Percentiles rank a stretch among this genome's conserved stretches.
Conservation (phyloP, 108 stramenopile genomes). For the Heterococcus sp. region DNA sequence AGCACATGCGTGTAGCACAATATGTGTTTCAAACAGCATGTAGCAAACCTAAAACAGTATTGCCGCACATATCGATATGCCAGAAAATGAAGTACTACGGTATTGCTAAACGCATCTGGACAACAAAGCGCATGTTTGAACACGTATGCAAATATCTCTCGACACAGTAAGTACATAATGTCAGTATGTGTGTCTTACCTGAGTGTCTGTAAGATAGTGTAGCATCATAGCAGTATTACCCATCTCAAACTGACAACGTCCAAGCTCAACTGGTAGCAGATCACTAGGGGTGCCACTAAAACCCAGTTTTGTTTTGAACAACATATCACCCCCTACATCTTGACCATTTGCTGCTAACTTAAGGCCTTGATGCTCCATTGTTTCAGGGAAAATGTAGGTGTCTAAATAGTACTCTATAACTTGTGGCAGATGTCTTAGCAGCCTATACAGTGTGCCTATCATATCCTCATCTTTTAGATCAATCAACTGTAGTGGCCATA, state of each 20-base stretch:
- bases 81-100: too few species aligned
- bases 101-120: too few species aligned
- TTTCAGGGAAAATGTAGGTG: conserved; percentile 87
- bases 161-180: too few species aligned
- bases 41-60: too few species aligned
- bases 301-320: conserved; percentile 87
- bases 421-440: conserved; percentile 75
- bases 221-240: conserved; percentile 94
- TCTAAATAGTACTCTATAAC: conserved; percentile 70
- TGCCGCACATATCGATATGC: too few species aligned
- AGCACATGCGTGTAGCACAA: too few species aligned
- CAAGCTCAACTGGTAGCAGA: conserved; percentile 92
- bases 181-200: too few species aligned
- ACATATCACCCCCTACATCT: conserved; percentile 94
- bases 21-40: too few species aligned
- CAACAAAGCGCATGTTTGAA: too few species aligned
- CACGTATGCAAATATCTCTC: too few species aligned
- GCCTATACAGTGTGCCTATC: conserved; percentile 79
- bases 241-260: conserved; percentile 88
- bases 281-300: conserved; percentile 98
- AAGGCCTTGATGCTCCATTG: conserved; percentile 87
- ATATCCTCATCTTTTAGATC: conserved; percentile 91
- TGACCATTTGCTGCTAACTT: conserved; percentile 97
- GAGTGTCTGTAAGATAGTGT: conserved; percentile 76
- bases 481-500: conserved; percentile 95